Conservation (phyloP, 2,329 filamentous ascomycete genomes). For the Venturia oleaginea region DNA sequence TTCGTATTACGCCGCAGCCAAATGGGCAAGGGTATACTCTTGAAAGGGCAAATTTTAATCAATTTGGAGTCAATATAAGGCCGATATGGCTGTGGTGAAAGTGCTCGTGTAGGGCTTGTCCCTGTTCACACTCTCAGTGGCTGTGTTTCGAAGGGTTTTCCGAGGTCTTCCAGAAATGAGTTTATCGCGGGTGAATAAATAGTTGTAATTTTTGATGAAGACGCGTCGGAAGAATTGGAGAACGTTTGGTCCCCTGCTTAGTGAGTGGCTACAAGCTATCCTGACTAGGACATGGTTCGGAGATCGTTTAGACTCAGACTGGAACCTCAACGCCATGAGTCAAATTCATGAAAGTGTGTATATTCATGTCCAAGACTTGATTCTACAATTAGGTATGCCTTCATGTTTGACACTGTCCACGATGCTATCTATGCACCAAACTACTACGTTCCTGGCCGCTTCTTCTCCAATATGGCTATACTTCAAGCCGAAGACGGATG, state of each 20-base stretch:
- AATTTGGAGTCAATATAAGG: background rate
- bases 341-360: background rate
- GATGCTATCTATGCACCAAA: background rate
- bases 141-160: background rate
- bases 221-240: background rate
- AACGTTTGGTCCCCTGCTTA: background rate
- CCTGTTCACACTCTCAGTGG: background rate
- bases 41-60: background rate
- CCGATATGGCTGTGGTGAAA: background rate
- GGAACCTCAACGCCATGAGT: background rate
- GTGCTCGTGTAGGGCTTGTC: background rate
- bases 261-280: background rate
- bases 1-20: background rate
- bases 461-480: background rate
- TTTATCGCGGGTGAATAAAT: background rate
- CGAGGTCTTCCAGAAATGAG: background rate
- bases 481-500: background rate
- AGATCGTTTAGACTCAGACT: background rate
- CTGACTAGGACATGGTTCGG: background rate
- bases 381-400: background rate
- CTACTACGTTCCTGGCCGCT: background rate
- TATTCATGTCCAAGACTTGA: background rate
- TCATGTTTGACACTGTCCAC: background rate
- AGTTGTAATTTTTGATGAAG: background rate
- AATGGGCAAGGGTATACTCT: background rate